Evolutionary conservation across 208 protist genomes (phyloP).

Genomic region (Trypanosoma rangeli): DNA sequence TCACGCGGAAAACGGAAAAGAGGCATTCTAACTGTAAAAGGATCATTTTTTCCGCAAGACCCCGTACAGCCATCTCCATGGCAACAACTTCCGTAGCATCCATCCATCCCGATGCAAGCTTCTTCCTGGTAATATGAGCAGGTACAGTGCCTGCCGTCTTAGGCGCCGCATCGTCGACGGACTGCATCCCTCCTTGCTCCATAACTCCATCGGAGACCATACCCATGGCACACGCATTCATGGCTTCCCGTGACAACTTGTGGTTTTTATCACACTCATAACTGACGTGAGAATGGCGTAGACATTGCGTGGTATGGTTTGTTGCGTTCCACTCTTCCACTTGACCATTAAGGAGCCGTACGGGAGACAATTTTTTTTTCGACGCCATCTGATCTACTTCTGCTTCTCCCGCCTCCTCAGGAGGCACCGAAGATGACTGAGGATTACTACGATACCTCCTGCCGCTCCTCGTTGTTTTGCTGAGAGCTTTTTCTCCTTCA

Average conservation of each 20-base stretch:
- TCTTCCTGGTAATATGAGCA: background rate
- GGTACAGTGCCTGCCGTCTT: too few relatives aligned
- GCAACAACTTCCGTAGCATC: slow-evolving; percentile 25
- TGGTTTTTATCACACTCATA: too few relatives aligned
- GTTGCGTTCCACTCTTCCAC: too few relatives aligned
- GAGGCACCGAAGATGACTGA: background rate
- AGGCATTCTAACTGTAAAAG: slow-evolving; percentile 65
- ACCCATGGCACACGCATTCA: too few relatives aligned
- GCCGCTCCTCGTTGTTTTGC: background rate
- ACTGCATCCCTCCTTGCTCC: too few relatives aligned
- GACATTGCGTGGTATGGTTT: too few relatives aligned
- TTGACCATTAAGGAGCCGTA: background rate
- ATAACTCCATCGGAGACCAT: too few relatives aligned
- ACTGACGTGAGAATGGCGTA: too few relatives aligned
- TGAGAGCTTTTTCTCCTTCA: background rate
- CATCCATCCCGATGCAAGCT: background rate
- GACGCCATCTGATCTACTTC: background rate
- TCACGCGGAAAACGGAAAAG: slow-evolving; percentile 50
- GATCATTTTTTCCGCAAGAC: slow-evolving; percentile 29
- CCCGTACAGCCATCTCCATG: slow-evolving; percentile 41
- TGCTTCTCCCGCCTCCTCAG: background rate
- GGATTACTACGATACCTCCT: background rate
- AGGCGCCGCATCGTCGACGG: too few relatives aligned
- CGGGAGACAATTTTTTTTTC: background rate
- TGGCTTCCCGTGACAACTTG: too few relatives aligned